These are phyloP conservation scores for Clonostachys chloroleuca DNA, from an alignment of 2,329 filamentous ascomycete species.

Conservation along the genomic window DNA sequence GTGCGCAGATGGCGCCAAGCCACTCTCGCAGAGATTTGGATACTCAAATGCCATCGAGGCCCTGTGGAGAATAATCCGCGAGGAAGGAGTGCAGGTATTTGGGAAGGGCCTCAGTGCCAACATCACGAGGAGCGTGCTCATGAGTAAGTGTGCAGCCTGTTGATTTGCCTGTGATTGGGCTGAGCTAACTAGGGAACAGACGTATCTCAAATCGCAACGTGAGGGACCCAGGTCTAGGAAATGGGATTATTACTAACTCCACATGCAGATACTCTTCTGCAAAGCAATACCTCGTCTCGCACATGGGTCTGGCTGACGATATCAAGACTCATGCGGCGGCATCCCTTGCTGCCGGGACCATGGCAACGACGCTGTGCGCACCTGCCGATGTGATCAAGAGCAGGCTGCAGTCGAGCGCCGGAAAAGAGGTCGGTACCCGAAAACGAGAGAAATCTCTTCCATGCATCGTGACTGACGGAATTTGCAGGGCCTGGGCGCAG, in stretches of 20 bases:
- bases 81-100: conserved; percentile 32
- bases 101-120: conserved; percentile 31
- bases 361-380: conserved; percentile 38
- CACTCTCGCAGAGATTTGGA: conserved; percentile 22
- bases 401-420: conserved; percentile 21
- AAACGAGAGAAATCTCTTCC: too few relatives aligned
- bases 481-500: too few relatives aligned
- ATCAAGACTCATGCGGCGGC: conserved; percentile 31
- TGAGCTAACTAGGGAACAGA: conserved; percentile 20
- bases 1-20: conserved; percentile 38
- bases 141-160: too few relatives aligned
- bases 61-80: conserved; percentile 21
- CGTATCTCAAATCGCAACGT: conserved; percentile 38
- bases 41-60: conserved; percentile 31
- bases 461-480: too few relatives aligned
- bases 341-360: conserved; percentile 35
- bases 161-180: too few relatives aligned
- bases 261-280: conserved; percentile 22
- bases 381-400: conserved; percentile 40
- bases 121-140: conserved; percentile 33
- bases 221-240: neutral
- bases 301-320: conserved; percentile 24
- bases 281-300: conserved; percentile 21
- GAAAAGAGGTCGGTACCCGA: neutral
- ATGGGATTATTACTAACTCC: neutral